Conservation (phyloP, 495 filamentous ascomycete genomes). For the Clohesyomyces aquaticus region DNA sequence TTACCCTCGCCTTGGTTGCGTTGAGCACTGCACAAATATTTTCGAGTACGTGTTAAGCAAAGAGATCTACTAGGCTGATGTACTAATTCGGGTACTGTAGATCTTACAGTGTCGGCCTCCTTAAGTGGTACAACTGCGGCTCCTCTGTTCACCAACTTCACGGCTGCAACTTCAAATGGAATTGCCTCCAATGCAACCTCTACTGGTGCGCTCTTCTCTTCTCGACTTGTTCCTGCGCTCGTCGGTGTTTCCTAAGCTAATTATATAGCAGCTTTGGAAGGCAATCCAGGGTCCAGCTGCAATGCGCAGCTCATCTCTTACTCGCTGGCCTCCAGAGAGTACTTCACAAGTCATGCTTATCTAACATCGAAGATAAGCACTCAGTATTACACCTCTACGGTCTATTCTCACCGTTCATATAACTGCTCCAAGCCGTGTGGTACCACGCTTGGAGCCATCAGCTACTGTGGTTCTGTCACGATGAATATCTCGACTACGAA, state of each 20-base stretch:
- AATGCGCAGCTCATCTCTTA: constrained; percentile 4
- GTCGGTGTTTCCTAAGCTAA: neutral
- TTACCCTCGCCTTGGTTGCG: neutral
- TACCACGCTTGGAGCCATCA: constrained; percentile 1
- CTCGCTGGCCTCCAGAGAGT: neutral
- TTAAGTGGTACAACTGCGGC: neutral
- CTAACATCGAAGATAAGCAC: neutral
- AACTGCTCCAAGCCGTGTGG: constrained; percentile 13
- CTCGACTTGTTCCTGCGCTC: neutral
- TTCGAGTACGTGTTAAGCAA: neutral
- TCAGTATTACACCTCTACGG: constrained; percentile 3
- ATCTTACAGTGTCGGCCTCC: neutral
- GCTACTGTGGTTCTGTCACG: constrained; percentile 11
- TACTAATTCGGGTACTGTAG: neutral
- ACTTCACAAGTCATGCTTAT: neutral
- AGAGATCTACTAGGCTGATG: neutral
- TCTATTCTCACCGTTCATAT: neutral
- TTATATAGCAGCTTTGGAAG: neutral
- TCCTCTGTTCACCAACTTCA: neutral
- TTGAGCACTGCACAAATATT: neutral
- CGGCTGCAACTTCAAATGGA: neutral
- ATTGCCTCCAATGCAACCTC: neutral
- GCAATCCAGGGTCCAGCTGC: neutral
- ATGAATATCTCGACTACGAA: neutral
- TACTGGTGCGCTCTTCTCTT: neutral